Conservation (phyloP, 148 eudicot species). For the Chenopodium suecicum region DNA sequence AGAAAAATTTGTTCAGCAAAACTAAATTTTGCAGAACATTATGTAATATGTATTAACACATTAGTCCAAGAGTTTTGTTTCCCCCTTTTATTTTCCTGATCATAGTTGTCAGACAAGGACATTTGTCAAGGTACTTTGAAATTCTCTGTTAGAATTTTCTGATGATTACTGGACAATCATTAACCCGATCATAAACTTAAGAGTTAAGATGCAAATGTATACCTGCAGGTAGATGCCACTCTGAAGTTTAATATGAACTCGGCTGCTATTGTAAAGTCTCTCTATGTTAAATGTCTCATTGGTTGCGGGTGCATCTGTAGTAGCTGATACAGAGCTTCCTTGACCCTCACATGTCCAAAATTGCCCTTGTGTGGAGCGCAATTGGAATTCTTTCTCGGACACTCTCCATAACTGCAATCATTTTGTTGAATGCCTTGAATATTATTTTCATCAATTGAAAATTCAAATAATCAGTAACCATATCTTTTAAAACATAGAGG, state of each 20-base stretch:
- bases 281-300: too few species aligned
- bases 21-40: not conserved
- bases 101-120: not conserved
- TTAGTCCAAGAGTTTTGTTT: not conserved
- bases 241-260: conserved; percentile 55
- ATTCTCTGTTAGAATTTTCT: not conserved
- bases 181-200: not conserved
- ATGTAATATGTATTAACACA: too few species aligned
- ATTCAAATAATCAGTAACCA: too few species aligned
- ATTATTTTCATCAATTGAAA: not conserved
- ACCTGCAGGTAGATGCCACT: conserved; percentile 69
- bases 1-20: not conserved
- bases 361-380: conserved; percentile 56
- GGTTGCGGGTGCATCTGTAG: conserved; percentile 40
- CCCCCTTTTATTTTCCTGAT: not conserved
- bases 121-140: not conserved
- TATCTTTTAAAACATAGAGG: too few species aligned
- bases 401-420: conserved; percentile 69
- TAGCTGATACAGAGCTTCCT: conserved; percentile 47
- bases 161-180: not conserved
- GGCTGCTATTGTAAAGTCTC: conserved; percentile 24
- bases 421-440: not conserved
- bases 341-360: conserved; percentile 54
- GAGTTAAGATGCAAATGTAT: not conserved
- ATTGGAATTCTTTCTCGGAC: conserved; percentile 56